Evolutionary conservation across 1,139 yeast genomes (phyloP).

Genomic region (Yamadazyma triangularis): DNA sequence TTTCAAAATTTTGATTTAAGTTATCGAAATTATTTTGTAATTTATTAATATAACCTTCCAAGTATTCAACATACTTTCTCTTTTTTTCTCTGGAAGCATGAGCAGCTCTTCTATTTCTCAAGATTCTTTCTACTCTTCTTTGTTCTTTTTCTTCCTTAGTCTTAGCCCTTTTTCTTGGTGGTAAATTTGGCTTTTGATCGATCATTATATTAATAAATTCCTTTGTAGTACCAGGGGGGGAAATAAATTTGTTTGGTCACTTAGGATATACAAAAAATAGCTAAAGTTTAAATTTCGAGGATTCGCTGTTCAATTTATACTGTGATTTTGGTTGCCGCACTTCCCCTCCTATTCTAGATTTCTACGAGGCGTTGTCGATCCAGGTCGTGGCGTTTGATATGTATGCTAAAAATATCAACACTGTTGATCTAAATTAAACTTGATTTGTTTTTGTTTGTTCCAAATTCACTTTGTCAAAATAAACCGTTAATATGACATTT

Average conservation of each 20-base stretch:
- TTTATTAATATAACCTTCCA: constrained; percentile 60
- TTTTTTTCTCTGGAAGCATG: constrained; percentile 97
- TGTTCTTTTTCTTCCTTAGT: constrained; percentile 97
- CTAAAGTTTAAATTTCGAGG: neutral
- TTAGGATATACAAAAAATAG: neutral
- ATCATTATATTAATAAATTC: neutral
- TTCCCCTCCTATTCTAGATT: neutral
- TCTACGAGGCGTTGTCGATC: neutral
- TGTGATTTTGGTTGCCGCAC: neutral
- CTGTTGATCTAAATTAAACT: too few relatives aligned
- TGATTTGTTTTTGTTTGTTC: too few relatives aligned
- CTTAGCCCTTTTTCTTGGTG: constrained; percentile 95
- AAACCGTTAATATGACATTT: too few relatives aligned
- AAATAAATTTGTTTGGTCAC: neutral
- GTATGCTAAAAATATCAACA: too few relatives aligned
- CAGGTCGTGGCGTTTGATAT: neutral
- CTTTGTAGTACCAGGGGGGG: neutral
- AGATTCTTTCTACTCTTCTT: constrained; percentile 85
- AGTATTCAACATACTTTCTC: constrained; percentile 82
- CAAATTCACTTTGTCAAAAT: too few relatives aligned
- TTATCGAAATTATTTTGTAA: constrained; percentile 38
- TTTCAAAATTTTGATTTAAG: constrained; percentile 10
- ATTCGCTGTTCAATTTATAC: neutral
- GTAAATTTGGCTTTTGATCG: constrained; percentile 48
- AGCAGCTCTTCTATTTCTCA: constrained; percentile 94